Percentiles rank a stretch among this genome's conserved stretches.
Conservation (phyloP, 2,329 filamentous ascomycete genomes). For the Xylaria arbuscula region DNA sequence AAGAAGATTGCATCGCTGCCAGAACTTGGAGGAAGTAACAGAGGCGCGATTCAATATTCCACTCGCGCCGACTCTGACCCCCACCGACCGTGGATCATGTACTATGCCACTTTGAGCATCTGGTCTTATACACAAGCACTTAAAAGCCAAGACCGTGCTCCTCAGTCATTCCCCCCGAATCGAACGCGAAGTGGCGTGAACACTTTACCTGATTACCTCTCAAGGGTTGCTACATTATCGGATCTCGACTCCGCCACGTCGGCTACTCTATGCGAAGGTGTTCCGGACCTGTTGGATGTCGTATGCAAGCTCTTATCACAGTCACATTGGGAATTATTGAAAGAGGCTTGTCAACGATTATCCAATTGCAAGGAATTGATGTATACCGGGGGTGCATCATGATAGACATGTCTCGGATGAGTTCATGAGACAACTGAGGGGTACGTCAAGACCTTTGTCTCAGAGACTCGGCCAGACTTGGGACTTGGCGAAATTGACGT, state of each 20-base stretch:
- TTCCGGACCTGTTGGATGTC: constrained; percentile 59
- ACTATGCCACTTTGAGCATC: constrained; percentile 85
- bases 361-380: constrained; percentile 72
- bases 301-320: constrained; percentile 57
- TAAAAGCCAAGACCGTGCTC: constrained; percentile 64
- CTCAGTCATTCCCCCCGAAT: constrained; percentile 53
- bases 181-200: constrained; percentile 45
- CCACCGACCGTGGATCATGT: constrained; percentile 90
- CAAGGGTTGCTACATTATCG: constrained; percentile 75
- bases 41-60: constrained; percentile 68
- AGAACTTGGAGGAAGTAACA: constrained; percentile 43
- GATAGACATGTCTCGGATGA: constrained; percentile 28
- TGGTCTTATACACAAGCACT: constrained; percentile 89
- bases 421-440: neutral
- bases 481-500: neutral
- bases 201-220: constrained; percentile 58
- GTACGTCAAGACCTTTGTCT: neutral
- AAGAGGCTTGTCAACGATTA: constrained; percentile 79
- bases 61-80: constrained; percentile 82
- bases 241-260: constrained; percentile 76
- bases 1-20: constrained; percentile 43
- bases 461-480: neutral
- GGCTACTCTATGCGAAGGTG: constrained; percentile 70
- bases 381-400: constrained; percentile 38
- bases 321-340: constrained; percentile 73